Conservation (phyloP, 2,329 filamentous ascomycete genomes). For the Scytalidium lignicola region DNA sequence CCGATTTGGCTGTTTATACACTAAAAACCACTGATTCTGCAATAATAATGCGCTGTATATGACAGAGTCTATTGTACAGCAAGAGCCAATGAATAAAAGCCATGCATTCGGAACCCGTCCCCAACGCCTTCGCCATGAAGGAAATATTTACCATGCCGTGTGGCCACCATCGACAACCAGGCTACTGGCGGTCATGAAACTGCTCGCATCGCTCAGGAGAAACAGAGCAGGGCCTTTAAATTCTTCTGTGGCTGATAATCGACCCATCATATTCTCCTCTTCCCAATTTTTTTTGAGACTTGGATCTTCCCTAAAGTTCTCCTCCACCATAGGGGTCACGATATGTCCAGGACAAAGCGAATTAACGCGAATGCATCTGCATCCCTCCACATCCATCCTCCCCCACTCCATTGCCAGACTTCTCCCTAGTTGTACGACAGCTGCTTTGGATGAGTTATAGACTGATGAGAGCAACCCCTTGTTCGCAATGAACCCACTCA, state of each 20-base stretch:
- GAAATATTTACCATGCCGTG: conserved; percentile 27
- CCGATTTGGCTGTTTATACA: too few species aligned
- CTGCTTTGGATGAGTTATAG: conserved; percentile 12
- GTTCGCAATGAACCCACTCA: conserved; percentile 48
- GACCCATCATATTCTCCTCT: conserved; percentile 74
- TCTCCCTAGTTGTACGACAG: conserved; percentile 58
- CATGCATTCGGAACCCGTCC: too few species aligned
- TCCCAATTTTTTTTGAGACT: conserved; percentile 55
- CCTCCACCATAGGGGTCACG: neutral
- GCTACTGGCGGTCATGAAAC: conserved; percentile 64
- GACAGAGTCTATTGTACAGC: too few species aligned
- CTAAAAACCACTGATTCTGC: too few species aligned
- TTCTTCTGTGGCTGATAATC: conserved; percentile 59
- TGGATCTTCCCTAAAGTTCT: conserved; percentile 4
- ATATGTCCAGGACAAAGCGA: conserved; percentile 51
- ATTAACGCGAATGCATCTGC: conserved; percentile 50
- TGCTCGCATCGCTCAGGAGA: conserved; percentile 56
- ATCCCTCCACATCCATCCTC: neutral
- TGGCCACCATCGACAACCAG: conserved; percentile 69
- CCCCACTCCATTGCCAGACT: conserved; percentile 70
- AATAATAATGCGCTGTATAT: too few species aligned
- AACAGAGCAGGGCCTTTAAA: conserved; percentile 65
- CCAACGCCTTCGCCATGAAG: too few species aligned
- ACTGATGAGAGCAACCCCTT: conserved; percentile 4
- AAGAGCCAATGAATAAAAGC: too few species aligned